phyloP scores from a whole-genome alignment of 2,329 filamentous ascomycete species.

The Lachnellula suecica region DNA sequence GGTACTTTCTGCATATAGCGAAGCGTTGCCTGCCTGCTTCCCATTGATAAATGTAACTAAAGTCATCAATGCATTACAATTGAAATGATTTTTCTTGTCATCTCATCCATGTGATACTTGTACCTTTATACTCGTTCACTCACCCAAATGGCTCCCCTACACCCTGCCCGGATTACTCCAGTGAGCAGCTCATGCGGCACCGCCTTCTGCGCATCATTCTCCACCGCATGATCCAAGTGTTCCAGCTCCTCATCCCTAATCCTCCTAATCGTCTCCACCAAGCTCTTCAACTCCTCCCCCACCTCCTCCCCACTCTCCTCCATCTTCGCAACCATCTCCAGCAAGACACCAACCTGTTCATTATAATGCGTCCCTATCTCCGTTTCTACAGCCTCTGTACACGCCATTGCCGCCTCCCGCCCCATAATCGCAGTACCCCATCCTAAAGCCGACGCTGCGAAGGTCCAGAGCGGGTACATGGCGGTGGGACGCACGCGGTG shows the following conservation, averaged over 20 bases:
- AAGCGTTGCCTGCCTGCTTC: slow-evolving; percentile 10
- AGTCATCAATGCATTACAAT: slow-evolving; percentile 6
- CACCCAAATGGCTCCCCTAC: slow-evolving; percentile 88
- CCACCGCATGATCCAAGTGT: slow-evolving; percentile 92
- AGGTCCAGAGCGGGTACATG: slow-evolving; percentile 87
- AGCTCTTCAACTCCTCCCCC: slow-evolving; percentile 70
- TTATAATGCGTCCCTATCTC: slow-evolving; percentile 98
- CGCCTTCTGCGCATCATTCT: slow-evolving; percentile 88
- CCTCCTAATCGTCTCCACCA: slow-evolving; percentile 72
- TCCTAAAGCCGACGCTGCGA: slow-evolving; percentile 76
- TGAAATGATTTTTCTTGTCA: not conserved
- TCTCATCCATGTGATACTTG: not conserved
- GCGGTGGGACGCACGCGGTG: slow-evolving; percentile 91
- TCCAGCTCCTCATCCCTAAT: slow-evolving; percentile 96
- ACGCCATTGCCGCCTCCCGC: slow-evolving; percentile 95
- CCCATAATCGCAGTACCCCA: slow-evolving; percentile 90
- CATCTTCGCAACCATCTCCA: slow-evolving; percentile 79
- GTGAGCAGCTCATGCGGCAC: slow-evolving; percentile 87
- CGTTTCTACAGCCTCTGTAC: slow-evolving; percentile 96
- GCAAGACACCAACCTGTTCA: slow-evolving; percentile 76
- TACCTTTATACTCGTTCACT: slow-evolving; percentile 65
- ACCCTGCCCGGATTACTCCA: slow-evolving; percentile 84
- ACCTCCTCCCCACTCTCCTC: slow-evolving; percentile 76
- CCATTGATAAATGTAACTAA: slow-evolving; percentile 14
- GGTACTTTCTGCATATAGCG: slow-evolving; percentile 18